Percentiles rank a stretch among this genome's conserved stretches.
Evolutionary conservation across 2,329 filamentous ascomycete genomes (phyloP).

Genomic region (Penicillium sp.): DNA sequence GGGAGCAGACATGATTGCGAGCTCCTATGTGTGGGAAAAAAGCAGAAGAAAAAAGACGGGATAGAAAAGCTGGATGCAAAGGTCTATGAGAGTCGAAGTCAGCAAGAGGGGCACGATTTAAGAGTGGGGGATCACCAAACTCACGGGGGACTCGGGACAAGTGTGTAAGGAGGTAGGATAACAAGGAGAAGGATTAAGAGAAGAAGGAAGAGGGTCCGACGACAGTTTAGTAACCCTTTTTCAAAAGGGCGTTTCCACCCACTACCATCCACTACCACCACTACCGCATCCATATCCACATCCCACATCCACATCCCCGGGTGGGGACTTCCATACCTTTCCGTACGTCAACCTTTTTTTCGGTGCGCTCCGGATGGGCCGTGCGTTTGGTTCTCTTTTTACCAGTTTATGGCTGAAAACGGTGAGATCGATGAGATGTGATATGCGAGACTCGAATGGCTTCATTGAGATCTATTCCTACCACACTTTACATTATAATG

Average conservation of each 20-base stretch:
- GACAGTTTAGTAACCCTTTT: not conserved
- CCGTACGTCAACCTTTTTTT: not conserved
- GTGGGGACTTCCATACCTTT: not conserved
- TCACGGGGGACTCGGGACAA: conserved; percentile 1
- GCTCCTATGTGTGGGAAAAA: conserved; percentile 3
- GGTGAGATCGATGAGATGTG: not conserved
- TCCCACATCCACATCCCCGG: not conserved
- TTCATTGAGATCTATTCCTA: not conserved
- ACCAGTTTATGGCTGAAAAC: not conserved
- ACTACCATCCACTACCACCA: no score
- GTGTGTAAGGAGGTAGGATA: not conserved
- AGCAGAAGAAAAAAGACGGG: not conserved
- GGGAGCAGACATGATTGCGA: conserved; percentile 35
- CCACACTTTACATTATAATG: no score
- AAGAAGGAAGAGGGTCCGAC: not conserved
- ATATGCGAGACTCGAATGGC: not conserved
- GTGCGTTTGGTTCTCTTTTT: not conserved
- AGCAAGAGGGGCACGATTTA: not conserved
- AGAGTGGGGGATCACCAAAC: conserved; percentile 1
- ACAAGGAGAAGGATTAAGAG: not conserved
- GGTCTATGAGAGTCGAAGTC: not conserved
- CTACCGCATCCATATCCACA: no score
- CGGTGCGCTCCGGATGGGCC: not conserved
- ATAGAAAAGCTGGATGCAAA: conserved; percentile 2
- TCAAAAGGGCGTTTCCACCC: not conserved